Base-by-base conservation (phyloP, 1,284 basidiomycete species). In the Hemileia vastatrix region DNA sequence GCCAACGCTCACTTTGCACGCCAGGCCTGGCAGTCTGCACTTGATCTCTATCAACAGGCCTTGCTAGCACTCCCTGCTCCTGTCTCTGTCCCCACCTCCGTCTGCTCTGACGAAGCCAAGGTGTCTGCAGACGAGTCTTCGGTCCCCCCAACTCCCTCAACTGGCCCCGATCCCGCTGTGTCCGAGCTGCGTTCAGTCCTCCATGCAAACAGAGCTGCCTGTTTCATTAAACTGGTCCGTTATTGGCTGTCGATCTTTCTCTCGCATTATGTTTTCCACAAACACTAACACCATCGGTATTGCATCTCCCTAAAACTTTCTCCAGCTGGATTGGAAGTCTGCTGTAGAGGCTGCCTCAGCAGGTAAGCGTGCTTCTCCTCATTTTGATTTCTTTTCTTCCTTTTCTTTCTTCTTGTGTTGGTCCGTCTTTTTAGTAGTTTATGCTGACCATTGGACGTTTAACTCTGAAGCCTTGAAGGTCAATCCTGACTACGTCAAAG, bases 401-500 rank as follows among this genome's bases (percentile, higher is more conserved):
- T 47, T 47, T 18, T 54, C 24, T 19, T 61, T 24, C 24, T 43
- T 58, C 53, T 44, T 51, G 33, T 52, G 59, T 13, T 56, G 45
- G 40, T 44, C 40, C 57, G 36, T 32, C 54, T 24, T 18, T 18
- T 9, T 6, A 43, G 11, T 3, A n/a, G 13, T 56, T 24, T 36
- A 31, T 9, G 11, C 24, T 54, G 5, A 21, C 31, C 13, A 18
- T 27, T 43, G n/a, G 43, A 24, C 24, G 19, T 4, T 36, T 48
- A 23, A 60, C 54, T 44, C 56, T 63, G 27, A 68, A 94, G 93
- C 94, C 5, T 80, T 98, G 11, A 76, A 80, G 19, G 88, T 96
- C 71, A 87, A 94, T 69, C 86, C 89, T 3, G 74, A 78, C 11
- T 95, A 97, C 72, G 75, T 86, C 67, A 97, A 96, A 76, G 92